Percentiles rank a stretch among this genome's conserved stretches.
Evolutionary conservation across 805 yeast species (phyloP).

Genomic region (Lachancea sp.): DNA sequence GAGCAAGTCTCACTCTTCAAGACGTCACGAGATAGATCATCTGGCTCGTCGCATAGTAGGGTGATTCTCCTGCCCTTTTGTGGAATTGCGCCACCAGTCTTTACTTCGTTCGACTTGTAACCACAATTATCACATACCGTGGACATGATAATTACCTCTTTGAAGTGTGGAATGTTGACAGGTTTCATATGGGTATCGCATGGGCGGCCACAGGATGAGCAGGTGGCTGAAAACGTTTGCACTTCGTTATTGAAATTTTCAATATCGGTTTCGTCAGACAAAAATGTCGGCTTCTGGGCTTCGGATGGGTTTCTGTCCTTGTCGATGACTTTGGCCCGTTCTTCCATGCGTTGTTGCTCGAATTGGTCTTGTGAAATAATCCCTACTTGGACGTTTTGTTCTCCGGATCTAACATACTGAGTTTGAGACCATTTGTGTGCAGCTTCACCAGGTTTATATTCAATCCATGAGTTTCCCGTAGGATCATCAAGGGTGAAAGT

Average conservation of each 20-base stretch:
- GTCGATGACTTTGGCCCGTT: conserved; percentile 31
- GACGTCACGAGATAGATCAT: conserved; percentile 90
- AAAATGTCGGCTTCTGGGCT: conserved; percentile 40
- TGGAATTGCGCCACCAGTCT: conserved; percentile 97
- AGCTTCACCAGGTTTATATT: conserved; percentile 78
- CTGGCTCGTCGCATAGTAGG: conserved; percentile 67
- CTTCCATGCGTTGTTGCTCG: conserved; percentile 34
- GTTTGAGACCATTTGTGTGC: conserved; percentile 83
- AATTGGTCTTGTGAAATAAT: conserved; percentile 57
- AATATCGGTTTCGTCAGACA: conserved; percentile 68
- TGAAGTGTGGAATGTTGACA: conserved; percentile 95
- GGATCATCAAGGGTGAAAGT: conserved; percentile 85
- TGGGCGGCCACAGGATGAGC: conserved; percentile 73
- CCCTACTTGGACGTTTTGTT: conserved; percentile 82
- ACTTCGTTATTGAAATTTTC: conserved; percentile 86
- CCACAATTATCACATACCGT: conserved; percentile 92
- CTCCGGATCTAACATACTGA: conserved; percentile 78
- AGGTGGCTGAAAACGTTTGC: conserved; percentile 85
- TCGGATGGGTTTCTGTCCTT: conserved; percentile 33
- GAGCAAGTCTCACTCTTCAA: conserved; percentile 93
- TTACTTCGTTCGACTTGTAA: conserved; percentile 93
- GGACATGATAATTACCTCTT: conserved; percentile 94
- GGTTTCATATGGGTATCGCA: conserved; percentile 95
- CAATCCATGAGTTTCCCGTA: conserved; percentile 96
- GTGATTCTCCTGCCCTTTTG: conserved; percentile 70